phyloP scores from a whole-genome alignment of 208 protist species.

The Balamuthia mandrillaris region DNA sequence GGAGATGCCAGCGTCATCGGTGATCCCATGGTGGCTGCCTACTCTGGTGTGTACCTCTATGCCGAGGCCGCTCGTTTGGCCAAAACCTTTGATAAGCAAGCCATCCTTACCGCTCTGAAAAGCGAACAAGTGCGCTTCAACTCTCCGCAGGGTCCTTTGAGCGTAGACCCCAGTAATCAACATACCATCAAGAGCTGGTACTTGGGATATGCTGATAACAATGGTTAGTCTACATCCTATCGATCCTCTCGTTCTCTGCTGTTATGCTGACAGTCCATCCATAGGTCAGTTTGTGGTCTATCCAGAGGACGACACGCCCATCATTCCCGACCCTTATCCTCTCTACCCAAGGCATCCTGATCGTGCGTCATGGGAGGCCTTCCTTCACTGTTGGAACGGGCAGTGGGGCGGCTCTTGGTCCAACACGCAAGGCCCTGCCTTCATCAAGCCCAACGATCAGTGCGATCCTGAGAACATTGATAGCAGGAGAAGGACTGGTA shows the following conservation, averaged over 20 bases:
- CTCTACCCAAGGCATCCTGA: not conserved
- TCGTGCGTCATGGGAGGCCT: not conserved
- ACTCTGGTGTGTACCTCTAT: not conserved
- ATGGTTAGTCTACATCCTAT: not conserved
- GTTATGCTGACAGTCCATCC: not conserved
- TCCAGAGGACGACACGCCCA: not conserved
- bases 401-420: constrained; percentile 2
- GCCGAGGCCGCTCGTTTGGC: not conserved
- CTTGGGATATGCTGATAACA: not conserved
- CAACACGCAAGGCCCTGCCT: not conserved
- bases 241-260: not conserved
- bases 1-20: not conserved
- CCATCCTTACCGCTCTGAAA: not conserved
- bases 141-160: not conserved
- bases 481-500: too few species aligned
- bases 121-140: not conserved
- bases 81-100: not conserved
- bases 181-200: constrained; percentile 30
- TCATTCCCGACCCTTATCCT: constrained; percentile 8
- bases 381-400: not conserved
- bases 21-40: constrained; percentile 3
- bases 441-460: not conserved
- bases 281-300: not conserved
- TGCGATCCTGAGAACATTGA: too few species aligned
- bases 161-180: not conserved